These are phyloP conservation scores for Artomyces pyxidatus DNA, from an alignment of 768 basidiomycete genomes.

Conservation along the genomic window DNA sequence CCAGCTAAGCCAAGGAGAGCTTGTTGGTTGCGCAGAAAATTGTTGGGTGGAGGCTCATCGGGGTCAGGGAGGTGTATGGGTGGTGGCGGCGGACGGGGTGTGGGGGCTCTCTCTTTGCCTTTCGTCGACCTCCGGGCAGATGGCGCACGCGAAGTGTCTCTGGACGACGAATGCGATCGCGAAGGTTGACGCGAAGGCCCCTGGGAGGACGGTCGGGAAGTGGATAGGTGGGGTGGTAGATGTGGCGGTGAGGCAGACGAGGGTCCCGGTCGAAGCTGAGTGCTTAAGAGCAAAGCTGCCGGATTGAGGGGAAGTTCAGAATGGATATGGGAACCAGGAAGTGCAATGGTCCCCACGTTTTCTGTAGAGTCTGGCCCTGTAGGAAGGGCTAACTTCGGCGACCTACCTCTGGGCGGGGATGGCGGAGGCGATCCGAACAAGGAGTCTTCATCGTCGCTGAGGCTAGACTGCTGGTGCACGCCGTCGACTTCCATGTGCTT, in stretches of 20 bases:
- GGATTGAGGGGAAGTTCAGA: slow-evolving; percentile 81
- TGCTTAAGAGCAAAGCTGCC: slow-evolving; percentile 57
- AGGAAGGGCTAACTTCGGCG: slow-evolving; percentile 56
- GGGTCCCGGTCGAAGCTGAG: slow-evolving; percentile 24
- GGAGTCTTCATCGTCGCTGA: slow-evolving; percentile 36
- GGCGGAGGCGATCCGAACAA: slow-evolving; percentile 79
- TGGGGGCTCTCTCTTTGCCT: slow-evolving; percentile 29
- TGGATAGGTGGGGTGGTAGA: background rate
- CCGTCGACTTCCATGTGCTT: slow-evolving; percentile 16
- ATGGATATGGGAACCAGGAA: slow-evolving; percentile 88
- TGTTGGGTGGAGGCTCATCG: slow-evolving; percentile 49
- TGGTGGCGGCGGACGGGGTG: slow-evolving; percentile 42
- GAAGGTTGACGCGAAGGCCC: slow-evolving; percentile 8
- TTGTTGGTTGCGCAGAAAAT: slow-evolving; percentile 68
- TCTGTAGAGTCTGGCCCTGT: slow-evolving; percentile 43
- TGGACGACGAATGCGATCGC: slow-evolving; percentile 12
- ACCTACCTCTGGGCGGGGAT: slow-evolving; percentile 45
- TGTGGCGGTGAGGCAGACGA: slow-evolving; percentile 25
- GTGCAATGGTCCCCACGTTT: slow-evolving; percentile 98
- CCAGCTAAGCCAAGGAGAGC: slow-evolving; percentile 69
- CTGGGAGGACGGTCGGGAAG: background rate
- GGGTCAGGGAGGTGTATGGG: slow-evolving; percentile 58
- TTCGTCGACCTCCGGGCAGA: slow-evolving; percentile 23
- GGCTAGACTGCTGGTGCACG: slow-evolving; percentile 3
- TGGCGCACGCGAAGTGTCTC: slow-evolving; percentile 8